A percentile compares a stretch with the other conserved stretches of the same genome.
Conservation (phyloP, 2,329 filamentous ascomycete genomes). For the Fusarium duplospermum region DNA sequence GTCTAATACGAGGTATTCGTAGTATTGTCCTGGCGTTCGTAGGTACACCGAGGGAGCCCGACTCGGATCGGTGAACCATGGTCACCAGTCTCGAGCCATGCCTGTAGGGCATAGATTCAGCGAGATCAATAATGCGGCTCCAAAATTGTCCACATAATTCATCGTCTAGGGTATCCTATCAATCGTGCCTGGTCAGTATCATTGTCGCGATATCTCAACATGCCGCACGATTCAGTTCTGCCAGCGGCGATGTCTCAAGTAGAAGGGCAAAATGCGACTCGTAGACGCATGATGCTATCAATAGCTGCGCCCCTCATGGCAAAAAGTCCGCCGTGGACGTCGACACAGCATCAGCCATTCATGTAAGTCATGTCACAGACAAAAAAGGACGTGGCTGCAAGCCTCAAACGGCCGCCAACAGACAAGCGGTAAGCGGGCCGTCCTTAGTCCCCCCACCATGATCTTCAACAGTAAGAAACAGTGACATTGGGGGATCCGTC, state of each 20-base stretch:
- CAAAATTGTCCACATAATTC: too few relatives aligned
- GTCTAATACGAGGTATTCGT: too few relatives aligned
- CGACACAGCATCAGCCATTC: background rate
- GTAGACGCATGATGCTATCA: too few relatives aligned
- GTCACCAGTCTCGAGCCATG: too few relatives aligned
- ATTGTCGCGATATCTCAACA: background rate
- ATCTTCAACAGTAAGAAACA: too few relatives aligned
- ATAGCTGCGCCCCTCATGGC: background rate
- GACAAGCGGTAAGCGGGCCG: background rate
- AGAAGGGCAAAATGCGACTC: background rate
- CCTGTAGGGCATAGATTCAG: too few relatives aligned
- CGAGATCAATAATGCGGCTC: too few relatives aligned
- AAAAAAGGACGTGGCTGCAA: background rate
- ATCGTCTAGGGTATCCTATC: too few relatives aligned
- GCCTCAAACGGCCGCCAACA: background rate
- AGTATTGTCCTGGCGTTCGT: too few relatives aligned
- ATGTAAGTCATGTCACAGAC: background rate
- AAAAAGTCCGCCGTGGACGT: background rate
- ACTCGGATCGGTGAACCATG: too few relatives aligned
- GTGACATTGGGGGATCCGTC: too few relatives aligned
- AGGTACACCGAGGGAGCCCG: too few relatives aligned
- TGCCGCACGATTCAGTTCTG: background rate
- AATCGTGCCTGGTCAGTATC: background rate
- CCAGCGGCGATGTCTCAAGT: background rate
- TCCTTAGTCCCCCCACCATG: background rate